Evolutionary conservation across 2,329 filamentous ascomycete species (phyloP), one percentile per base, ranked within the genome.

Genomic region (Aspergillus amoenus): DNA sequence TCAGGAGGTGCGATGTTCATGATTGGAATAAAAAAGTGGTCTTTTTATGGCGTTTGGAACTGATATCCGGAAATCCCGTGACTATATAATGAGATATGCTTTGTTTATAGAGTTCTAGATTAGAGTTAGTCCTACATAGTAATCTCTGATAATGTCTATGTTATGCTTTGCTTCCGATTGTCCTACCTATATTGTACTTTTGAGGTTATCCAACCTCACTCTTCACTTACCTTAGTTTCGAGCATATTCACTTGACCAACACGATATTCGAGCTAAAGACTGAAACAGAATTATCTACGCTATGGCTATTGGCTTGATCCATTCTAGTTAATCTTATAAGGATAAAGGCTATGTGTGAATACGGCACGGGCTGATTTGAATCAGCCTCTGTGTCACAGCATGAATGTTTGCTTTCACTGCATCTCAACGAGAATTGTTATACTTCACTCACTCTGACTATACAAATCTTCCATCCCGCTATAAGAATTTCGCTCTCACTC

Each of bases 401-500:
- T 50, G 39, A 17, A 44, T 50, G 52, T 55, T 55, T 55, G 52
- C 41, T 55, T 43, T 37, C 21, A 41, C 52, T 44, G 52, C 42
- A 34, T 50, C 40, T 55, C 52, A 27, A 44, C 39, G 15, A 42
- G 15, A 55, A 55, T 17, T 43, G 44, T 5, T 47, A 47, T 47
- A 37, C 40, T 43, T 44, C 40, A 34, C 39, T 30, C n/a, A 18
- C 46, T 39, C 18, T 7, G n/a, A 18, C n/a, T 47, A 47, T 47
- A 47, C 44, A 47, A 42, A 42, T 11, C 40, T 17, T 42, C 15
- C n/a, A 18, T n/a, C n/a, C 15, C 9, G 4, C 40, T 21, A 42
- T 42, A 42, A 42, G 44, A 12, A 17, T 18, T 21, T 3, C 22
- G 6, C 4, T 34, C 30, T 43, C 30, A 22, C 34, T 42, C 30